Evolutionary conservation across 768 basidiomycete species (phyloP).

Genomic region (Cubamyces sp.): DNA sequence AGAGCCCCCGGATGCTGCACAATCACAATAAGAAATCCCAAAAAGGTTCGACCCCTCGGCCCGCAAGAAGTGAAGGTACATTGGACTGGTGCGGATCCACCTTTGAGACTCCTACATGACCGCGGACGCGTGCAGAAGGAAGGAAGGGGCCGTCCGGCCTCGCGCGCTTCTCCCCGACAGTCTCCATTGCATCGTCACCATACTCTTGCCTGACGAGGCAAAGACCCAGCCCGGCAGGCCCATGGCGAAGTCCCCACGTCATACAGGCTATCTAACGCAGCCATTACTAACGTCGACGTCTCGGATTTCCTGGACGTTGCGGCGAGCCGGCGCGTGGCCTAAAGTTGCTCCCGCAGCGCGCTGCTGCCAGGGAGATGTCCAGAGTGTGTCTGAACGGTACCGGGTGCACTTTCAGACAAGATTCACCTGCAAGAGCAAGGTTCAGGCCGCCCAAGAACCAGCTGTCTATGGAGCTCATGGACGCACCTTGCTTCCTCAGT

Average conservation of each 20-base stretch:
- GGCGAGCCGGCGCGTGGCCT: background rate
- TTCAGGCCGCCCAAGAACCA: slow-evolving; percentile 4
- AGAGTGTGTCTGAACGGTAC: background rate
- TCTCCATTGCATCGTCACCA: slow-evolving; percentile 3
- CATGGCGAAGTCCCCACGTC: background rate
- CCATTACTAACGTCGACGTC: background rate
- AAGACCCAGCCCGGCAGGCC: background rate
- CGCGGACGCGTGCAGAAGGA: background rate
- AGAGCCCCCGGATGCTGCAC: too few species aligned
- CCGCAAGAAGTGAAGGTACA: too few species aligned
- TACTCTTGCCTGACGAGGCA: background rate
- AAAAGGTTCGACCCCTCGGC: too few species aligned
- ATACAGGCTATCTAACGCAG: background rate
- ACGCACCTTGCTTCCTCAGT: background rate
- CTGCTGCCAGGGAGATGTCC: background rate
- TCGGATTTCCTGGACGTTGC: too few species aligned
- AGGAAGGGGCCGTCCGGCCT: background rate
- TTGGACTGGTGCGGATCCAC: background rate
- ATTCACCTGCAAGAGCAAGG: slow-evolving; percentile 6
- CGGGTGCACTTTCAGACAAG: background rate
- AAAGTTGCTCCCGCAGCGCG: background rate
- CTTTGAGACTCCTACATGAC: slow-evolving; percentile 4
- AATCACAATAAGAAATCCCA: too few species aligned
- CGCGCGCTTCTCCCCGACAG: slow-evolving; percentile 1
- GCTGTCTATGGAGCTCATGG: background rate